Base-by-base conservation (phyloP, 2,329 filamentous ascomycete genomes). In the Thielaviopsis musarum region DNA sequence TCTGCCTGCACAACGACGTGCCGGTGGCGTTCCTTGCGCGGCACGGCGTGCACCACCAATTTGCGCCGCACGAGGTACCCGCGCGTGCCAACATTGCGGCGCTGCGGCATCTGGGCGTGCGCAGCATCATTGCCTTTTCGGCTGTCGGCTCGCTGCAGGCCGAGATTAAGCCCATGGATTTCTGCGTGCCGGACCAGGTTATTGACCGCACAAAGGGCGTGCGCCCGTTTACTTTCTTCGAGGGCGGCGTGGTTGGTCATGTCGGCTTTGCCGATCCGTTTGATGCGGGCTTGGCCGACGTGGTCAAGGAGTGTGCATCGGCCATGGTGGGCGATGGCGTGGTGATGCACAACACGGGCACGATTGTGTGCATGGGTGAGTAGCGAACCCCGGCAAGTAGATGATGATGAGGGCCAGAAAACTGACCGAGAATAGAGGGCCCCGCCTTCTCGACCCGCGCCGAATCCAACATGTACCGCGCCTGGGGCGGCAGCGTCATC, bases 191-290 rank as follows among this genome's bases (percentile, higher is more conserved):
- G 0, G 90, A 96, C 73, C 93, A 98, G 76, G 81, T 95, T 70
- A 96, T 97, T 70, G 93, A 98, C 75, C 88, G 91, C 63, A 97
- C 91, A 65, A 97, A 96, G 80, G 93, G 91, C 58, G 78, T 95
- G 63, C 80, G 93, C 7, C 90, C 91, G 1, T 96, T 91, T 71
- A 97, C 93, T 26, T 98, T 95, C 76, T 98, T 97, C 70, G 88
- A 91, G 72, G 82, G 82, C 65, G 93, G 93, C 30, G 82, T 95
- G 65, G 93, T 98, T 17, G 89, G 88, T 45, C 93, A 98, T 71
- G 87, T 97, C 52, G 88, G 90, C 53, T 97, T 98, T 70, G 93
- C 89, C 26, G 93, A 97, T 69, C 93, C 93, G 1, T 98, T 98
- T 69, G 93, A 97, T 71, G 78, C 78, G 65, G 77, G 79, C 59